Evolutionary conservation across 257 asterid species (phyloP).

Genomic region (Salvia hispanica): DNA sequence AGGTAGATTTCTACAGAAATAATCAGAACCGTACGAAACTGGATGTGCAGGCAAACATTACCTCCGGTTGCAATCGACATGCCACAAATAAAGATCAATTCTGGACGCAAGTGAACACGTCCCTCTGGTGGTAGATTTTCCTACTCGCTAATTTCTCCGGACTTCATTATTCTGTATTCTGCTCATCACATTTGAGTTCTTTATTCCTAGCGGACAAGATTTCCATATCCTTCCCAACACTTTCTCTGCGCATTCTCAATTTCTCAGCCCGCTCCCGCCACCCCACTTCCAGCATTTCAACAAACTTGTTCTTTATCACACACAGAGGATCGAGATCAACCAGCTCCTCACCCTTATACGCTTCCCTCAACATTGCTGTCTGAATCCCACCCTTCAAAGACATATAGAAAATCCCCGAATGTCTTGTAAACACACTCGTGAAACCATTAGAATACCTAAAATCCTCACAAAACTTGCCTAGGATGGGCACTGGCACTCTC

Average conservation of each 20-base stretch:
- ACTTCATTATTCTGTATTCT: conserved; percentile 25
- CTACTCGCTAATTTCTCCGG: conserved; percentile 8
- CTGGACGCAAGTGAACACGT: too few species aligned
- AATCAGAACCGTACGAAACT: too few species aligned
- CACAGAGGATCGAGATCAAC: conserved; percentile 56
- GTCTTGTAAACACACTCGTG: conserved; percentile 78
- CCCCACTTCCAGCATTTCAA: conserved; percentile 75
- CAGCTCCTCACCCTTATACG: conserved; percentile 64
- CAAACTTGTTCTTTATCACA: conserved; percentile 61
- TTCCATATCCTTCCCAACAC: conserved; percentile 49
- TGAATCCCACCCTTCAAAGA: conserved; percentile 83
- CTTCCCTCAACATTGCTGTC: conserved; percentile 93
- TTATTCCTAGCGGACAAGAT: conserved; percentile 38
- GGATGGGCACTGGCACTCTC: conserved; percentile 63
- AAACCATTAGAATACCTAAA: conserved; percentile 78
- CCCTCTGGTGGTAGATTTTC: too few species aligned
- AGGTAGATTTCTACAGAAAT: too few species aligned
- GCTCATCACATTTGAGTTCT: conserved; percentile 24
- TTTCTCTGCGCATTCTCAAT: conserved; percentile 46
- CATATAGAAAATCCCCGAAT: conserved; percentile 83
- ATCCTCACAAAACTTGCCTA: conserved; percentile 85
- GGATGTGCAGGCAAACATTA: too few species aligned
- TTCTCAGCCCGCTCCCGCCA: conserved; percentile 50
- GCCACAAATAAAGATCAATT: too few species aligned
- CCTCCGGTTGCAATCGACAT: too few species aligned